Conservation (phyloP, 805 yeast species). For the Scheffersomyces lignosus region DNA sequence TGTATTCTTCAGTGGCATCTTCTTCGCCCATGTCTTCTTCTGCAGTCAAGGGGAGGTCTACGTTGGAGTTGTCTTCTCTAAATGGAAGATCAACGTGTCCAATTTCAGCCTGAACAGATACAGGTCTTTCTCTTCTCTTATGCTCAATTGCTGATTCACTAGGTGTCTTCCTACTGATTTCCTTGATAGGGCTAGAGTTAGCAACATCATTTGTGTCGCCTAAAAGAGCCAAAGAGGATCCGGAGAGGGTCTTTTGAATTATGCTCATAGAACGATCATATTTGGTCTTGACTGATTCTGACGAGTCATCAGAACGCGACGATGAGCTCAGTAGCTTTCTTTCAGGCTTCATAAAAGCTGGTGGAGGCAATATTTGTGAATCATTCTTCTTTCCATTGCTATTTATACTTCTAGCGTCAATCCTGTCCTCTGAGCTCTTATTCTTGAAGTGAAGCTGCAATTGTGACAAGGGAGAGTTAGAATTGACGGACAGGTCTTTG, state of each 20-base stretch:
- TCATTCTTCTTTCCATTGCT: background rate
- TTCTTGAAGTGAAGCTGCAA: slow-evolving; percentile 10
- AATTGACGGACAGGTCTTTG: slow-evolving; percentile 8
- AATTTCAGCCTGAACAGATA: slow-evolving; percentile 6
- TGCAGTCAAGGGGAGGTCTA: background rate
- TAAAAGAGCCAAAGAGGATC: slow-evolving; percentile 5
- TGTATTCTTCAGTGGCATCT: background rate
- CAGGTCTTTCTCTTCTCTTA: slow-evolving; percentile 1
- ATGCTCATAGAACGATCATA: slow-evolving; percentile 10
- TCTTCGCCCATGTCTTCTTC: background rate
- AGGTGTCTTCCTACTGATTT: background rate
- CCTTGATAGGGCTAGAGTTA: background rate
- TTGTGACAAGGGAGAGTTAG: slow-evolving; percentile 14
- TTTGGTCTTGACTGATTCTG: slow-evolving; percentile 4
- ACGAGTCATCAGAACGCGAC: slow-evolving; percentile 6
- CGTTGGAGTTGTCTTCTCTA: background rate
- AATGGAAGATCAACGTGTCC: background rate
- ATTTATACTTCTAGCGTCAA: background rate
- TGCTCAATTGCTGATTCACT: background rate
- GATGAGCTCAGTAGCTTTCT: slow-evolving; percentile 1
- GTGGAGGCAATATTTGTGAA: slow-evolving; percentile 1
- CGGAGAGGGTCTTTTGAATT: slow-evolving; percentile 11
- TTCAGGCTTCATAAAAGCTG: background rate
- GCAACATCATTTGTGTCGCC: background rate
- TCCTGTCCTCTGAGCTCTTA: no score